Base-by-base conservation (phyloP, 306 rosid genomes). In the Hippophae tibetana region DNA sequence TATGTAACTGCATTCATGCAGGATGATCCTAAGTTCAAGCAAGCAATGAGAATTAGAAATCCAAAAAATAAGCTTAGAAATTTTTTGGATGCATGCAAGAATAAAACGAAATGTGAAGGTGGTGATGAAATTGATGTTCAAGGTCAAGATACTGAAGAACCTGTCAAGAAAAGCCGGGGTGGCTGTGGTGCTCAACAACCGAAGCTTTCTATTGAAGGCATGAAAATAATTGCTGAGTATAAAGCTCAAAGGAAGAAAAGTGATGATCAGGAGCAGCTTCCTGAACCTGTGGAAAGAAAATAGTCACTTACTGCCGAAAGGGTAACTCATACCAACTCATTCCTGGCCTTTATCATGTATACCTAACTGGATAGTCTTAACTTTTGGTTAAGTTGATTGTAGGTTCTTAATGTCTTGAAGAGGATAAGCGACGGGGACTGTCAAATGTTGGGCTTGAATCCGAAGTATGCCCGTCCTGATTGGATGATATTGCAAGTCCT, bases 101-200 rank as follows among this genome's bases (percentile, higher is more conserved):
- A 88, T 72, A 92, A 92, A 70, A 57, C 75, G 13, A 92, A 92
- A 78, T 92, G 99, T 77, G 99, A 92, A 9, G 99, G 99, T 46
- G 99, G 99, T 66, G 99, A 92, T 67, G 99, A 92, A 5, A 78
- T 92, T 64, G 96, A 88, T 57, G 79, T 84, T 49, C 78, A 73
- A 56, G 76, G 78, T 67, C 82, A 82, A 73, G 86, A 85, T 18
- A 5, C 82, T 3, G 88, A 92, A n/a, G 87, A 92, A 60, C 82
- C 88, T 3, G 82, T 79, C 42, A 92, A 88, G 63, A 92, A 88
- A 70, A 81, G 94, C 55, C 86, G 93, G 5, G 99, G 99, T 54
- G 99, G 99, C 62, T 92, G 99, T 71, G 99, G 99, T 71, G 99
- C 99, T 57, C 96, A 88, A 80, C 99, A 88, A 72, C 99, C 99